These are phyloP conservation scores for Danielia oregonensis DNA, from an alignment of 805 yeast genomes.

Conservation along the genomic window DNA sequence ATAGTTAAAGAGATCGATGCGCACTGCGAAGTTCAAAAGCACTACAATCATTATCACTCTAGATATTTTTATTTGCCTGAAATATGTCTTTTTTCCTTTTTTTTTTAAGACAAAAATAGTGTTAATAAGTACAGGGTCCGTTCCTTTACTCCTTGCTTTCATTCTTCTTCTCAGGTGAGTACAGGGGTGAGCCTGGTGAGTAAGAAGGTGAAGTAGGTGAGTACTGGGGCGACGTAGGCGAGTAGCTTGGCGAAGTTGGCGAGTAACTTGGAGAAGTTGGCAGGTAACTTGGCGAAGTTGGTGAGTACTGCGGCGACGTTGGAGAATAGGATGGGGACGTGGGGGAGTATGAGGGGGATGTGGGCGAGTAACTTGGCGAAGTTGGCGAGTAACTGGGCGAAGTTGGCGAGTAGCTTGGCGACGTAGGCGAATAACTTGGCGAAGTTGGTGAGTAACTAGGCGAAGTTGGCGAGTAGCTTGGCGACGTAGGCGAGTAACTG, in stretches of 20 bases:
- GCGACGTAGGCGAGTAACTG: constrained; percentile 61
- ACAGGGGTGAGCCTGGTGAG: constrained; percentile 53
- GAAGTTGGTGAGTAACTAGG: constrained; percentile 65
- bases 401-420: constrained; percentile 25
- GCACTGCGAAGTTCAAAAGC: no score
- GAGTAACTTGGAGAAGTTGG: constrained; percentile 25
- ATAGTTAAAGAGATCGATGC: no score
- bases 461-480: constrained; percentile 65
- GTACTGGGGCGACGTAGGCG: constrained; percentile 19
- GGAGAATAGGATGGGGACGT: constrained; percentile 26
- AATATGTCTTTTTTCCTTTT: neutral
- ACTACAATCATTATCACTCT: no score
- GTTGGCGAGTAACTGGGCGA: constrained; percentile 26
- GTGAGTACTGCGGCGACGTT: constrained; percentile 25
- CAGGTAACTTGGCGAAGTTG: constrained; percentile 22
- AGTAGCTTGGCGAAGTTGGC: constrained; percentile 20
- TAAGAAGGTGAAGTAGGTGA: constrained; percentile 44
- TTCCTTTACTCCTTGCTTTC: constrained; percentile 12
- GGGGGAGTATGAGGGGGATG: constrained; percentile 25
- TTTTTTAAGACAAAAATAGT: constrained; percentile 3
- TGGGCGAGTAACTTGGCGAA: constrained; percentile 26
- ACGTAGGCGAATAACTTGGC: constrained; percentile 17
- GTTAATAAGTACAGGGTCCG: constrained; percentile 6
- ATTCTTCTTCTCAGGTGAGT: constrained; percentile 30
- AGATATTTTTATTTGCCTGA: neutral